Evolutionary conservation across 352 stramenopile genomes (phyloP).

Genomic region (Thraustochytrium sp.): DNA sequence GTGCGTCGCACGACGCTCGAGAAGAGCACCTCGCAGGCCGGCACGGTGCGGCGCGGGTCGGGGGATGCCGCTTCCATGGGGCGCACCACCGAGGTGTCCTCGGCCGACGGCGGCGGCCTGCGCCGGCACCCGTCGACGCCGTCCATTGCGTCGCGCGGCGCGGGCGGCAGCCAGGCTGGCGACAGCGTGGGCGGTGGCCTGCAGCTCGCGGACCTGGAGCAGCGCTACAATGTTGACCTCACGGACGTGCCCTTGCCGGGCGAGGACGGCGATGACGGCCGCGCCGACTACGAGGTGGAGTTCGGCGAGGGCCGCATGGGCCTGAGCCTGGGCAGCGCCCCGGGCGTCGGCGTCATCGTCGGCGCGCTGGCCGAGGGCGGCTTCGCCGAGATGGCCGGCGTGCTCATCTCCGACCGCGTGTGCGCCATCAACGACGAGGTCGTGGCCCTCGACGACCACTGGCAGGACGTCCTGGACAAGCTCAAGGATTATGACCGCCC

Average conservation of each 20-base stretch:
- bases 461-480: slow-evolving; percentile 35
- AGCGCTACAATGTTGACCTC: slow-evolving; percentile 34
- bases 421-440: slow-evolving; percentile 35
- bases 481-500: slow-evolving; percentile 23
- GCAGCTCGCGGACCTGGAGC: slow-evolving; percentile 13
- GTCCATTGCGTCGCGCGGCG: background rate
- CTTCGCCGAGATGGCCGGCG: slow-evolving; percentile 35
- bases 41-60: background rate
- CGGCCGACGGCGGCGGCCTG: background rate
- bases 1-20: slow-evolving; percentile 11
- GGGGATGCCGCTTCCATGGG: no score
- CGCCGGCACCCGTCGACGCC: background rate
- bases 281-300: background rate
- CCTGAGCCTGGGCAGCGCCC: background rate
- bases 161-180: background rate
- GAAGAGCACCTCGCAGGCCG: background rate
- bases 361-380: background rate
- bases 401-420: slow-evolving; percentile 26
- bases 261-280: background rate
- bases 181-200: slow-evolving; percentile 18
- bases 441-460: slow-evolving; percentile 28
- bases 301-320: slow-evolving; percentile 22
- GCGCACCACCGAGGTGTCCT: no score
- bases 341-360: slow-evolving; percentile 26
- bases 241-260: background rate